A percentile compares a stretch with the other conserved stretches of the same genome.
phyloP scores from a whole-genome alignment of 2,329 filamentous ascomycete genomes.

The Periconia macrospinosa region DNA sequence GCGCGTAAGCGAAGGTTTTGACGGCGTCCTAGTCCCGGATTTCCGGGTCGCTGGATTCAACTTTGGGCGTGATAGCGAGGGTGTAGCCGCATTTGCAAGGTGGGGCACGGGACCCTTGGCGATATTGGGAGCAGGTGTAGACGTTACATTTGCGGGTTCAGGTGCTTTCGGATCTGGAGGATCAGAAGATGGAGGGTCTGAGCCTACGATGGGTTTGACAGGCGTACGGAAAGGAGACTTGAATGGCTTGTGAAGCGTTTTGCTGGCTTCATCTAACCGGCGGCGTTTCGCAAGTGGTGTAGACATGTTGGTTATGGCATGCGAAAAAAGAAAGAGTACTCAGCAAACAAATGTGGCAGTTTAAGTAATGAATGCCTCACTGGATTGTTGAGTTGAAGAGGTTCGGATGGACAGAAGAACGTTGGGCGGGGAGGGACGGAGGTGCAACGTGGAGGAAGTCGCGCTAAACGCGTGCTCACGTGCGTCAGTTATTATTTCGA shows the following conservation, averaged over 20 bases:
- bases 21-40: conserved; percentile 13
- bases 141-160: background rate
- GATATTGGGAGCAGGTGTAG: background rate
- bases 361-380: background rate
- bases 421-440: background rate
- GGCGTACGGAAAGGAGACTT: conserved; percentile 66
- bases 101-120: conserved; percentile 12
- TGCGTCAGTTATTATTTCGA: background rate
- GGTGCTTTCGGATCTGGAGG: conserved; percentile 11
- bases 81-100: conserved; percentile 15
- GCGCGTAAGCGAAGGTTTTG: conserved; percentile 30
- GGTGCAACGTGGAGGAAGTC: background rate
- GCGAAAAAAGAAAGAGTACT: background rate
- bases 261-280: conserved; percentile 60
- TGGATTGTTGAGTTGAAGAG: background rate
- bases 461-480: background rate
- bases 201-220: conserved; percentile 25
- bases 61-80: conserved; percentile 14
- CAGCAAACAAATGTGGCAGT: background rate
- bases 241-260: conserved; percentile 70
- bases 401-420: background rate
- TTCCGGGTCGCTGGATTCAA: conserved; percentile 13
- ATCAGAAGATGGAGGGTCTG: conserved; percentile 29
- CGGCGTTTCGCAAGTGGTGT: conserved; percentile 64
- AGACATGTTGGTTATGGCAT: conserved; percentile 41